Evolutionary conservation across 106 monocot genomes (phyloP).

Genomic region (Phalaenopsis aphrodite): DNA sequence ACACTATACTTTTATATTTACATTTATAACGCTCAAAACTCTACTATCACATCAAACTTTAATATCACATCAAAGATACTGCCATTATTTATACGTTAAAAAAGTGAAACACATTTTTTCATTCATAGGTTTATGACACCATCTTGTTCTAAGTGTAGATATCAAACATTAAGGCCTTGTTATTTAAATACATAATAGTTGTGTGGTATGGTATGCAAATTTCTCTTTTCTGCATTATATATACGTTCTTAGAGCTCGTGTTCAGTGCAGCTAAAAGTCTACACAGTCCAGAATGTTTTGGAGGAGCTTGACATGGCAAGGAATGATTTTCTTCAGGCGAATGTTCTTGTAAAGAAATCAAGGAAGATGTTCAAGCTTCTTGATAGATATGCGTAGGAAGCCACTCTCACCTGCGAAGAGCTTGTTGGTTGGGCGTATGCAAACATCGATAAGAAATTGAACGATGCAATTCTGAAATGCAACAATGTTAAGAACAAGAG

Average conservation of each 20-base stretch:
- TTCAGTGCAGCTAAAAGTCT: constrained; percentile 43
- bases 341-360: constrained; percentile 53
- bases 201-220: too few species aligned
- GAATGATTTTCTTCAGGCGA: constrained; percentile 65
- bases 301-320: constrained; percentile 56
- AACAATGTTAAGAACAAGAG: constrained; percentile 32
- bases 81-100: too few species aligned
- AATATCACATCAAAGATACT: too few species aligned
- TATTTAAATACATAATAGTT: too few species aligned
- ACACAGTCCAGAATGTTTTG: constrained; percentile 47
- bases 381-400: constrained; percentile 57
- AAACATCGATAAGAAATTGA: constrained; percentile 41
- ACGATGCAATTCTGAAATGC: constrained; percentile 36
- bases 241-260: not conserved
- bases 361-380: constrained; percentile 55
- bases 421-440: constrained; percentile 44
- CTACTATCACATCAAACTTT: too few species aligned
- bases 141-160: too few species aligned
- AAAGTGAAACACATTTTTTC: too few species aligned
- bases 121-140: too few species aligned
- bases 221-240: not conserved
- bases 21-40: too few species aligned
- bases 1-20: not conserved
- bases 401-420: constrained; percentile 28
- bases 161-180: too few species aligned